Percentiles rank a stretch among this genome's conserved stretches.
These are phyloP conservation scores for Hondaea fermentalgiana DNA, from an alignment of 108 stramenopile species.

Conservation along the genomic window DNA sequence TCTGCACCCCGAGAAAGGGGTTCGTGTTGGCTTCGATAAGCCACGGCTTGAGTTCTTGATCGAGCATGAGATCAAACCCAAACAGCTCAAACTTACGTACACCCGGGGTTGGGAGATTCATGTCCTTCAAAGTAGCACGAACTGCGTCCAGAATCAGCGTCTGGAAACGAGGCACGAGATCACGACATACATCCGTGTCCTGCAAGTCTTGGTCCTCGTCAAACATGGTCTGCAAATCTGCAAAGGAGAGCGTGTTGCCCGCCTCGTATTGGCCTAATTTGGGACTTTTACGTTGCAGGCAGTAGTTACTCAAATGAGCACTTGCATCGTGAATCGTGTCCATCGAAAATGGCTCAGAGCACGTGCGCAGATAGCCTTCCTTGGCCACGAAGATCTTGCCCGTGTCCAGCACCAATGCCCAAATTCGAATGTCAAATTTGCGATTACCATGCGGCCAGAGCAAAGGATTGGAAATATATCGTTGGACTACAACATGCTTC, in stretches of 20 bases:
- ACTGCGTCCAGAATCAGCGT: neutral
- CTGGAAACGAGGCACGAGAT: neutral
- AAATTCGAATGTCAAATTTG: constrained; percentile 20
- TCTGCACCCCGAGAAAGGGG: neutral
- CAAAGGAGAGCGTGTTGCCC: neutral
- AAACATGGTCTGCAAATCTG: neutral
- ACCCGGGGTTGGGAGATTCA: neutral
- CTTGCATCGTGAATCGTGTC: neutral
- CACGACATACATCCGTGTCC: neutral
- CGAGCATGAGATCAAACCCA: neutral
- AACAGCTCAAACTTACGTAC: neutral
- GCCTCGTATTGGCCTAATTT: neutral
- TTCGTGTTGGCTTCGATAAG: neutral
- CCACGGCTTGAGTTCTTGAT: neutral
- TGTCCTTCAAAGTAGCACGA: neutral
- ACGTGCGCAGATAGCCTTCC: neutral
- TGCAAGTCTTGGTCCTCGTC: neutral
- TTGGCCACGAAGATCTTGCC: neutral
- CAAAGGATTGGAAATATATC: neutral
- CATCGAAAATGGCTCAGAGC: constrained; percentile 1
- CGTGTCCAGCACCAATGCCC: neutral
- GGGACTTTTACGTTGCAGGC: neutral
- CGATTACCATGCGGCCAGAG: neutral
- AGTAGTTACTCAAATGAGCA: neutral
- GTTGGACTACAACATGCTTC: neutral